Conservation (phyloP, 2,329 filamentous ascomycete genomes). For the Fusarium circinatum region DNA sequence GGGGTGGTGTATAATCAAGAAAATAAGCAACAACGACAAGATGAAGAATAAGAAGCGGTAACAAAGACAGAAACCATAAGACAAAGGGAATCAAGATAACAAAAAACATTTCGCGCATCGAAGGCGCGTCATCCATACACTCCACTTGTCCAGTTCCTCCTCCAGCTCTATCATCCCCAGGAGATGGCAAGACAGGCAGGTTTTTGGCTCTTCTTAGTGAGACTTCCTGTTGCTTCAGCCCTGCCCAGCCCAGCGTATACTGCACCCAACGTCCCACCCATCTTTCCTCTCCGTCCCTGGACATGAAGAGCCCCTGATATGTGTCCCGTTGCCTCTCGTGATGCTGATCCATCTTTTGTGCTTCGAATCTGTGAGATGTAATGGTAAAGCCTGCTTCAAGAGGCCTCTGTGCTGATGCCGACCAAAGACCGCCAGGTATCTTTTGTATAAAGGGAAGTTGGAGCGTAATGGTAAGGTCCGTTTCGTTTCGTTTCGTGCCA, state of each 20-base stretch:
- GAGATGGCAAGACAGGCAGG: constrained; percentile 11
- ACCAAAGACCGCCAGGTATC: constrained; percentile 34
- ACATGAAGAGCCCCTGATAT: constrained; percentile 37
- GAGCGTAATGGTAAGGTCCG: constrained; percentile 36
- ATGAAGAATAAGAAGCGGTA: constrained; percentile 31
- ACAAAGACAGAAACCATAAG: constrained; percentile 41
- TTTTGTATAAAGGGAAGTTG: constrained; percentile 37
- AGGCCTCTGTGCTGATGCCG: constrained; percentile 28
- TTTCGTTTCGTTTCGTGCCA: constrained; percentile 39
- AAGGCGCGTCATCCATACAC: constrained; percentile 37
- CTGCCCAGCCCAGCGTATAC: constrained; percentile 25
- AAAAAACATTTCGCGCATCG: constrained; percentile 29
- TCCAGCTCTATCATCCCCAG: constrained; percentile 18
- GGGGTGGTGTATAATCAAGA: constrained; percentile 49
- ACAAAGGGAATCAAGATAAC: constrained; percentile 46
- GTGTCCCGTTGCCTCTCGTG: constrained; percentile 38
- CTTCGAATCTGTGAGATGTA: constrained; percentile 49
- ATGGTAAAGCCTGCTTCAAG: constrained; percentile 45
- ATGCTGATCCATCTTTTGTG: constrained; percentile 44
- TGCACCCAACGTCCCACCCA: constrained; percentile 27
- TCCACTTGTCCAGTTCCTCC: constrained; percentile 14
- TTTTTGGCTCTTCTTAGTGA: background rate
- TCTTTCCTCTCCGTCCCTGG: constrained; percentile 19
- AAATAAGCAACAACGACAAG: constrained; percentile 39
- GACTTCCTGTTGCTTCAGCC: constrained; percentile 18